Evolutionary conservation across 257 asterid genomes (phyloP).

Genomic region (Eustoma russellianum): DNA sequence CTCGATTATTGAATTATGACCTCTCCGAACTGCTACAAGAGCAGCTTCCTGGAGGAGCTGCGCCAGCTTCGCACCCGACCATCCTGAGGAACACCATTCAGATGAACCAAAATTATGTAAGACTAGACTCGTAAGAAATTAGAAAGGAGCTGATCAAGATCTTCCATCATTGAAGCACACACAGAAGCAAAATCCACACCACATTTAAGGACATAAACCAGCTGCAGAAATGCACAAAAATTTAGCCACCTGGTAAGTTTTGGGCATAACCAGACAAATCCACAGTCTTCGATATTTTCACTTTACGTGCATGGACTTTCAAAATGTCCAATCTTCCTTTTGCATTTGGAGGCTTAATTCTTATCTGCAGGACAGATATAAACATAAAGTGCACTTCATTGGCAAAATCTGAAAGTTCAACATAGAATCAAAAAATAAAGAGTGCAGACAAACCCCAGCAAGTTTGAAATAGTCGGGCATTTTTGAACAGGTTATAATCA

Average conservation of each 20-base stretch:
- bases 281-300: constrained; percentile 70
- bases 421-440: not conserved
- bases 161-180: too few relatives aligned
- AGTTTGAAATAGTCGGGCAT: too few relatives aligned
- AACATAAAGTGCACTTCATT: constrained; percentile 4
- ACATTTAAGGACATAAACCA: not conserved
- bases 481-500: too few relatives aligned
- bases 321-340: constrained; percentile 88
- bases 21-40: constrained; percentile 91
- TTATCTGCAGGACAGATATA: constrained; percentile 38
- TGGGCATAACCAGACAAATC: constrained; percentile 77
- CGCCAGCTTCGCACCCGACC: constrained; percentile 97
- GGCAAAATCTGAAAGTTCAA: not conserved
- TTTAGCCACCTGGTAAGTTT: constrained; percentile 69
- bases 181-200: too few relatives aligned
- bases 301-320: constrained; percentile 85
- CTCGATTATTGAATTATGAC: constrained; percentile 62
- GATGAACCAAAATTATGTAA: not conserved
- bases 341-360: constrained; percentile 86
- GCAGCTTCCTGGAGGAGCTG: constrained; percentile 99
- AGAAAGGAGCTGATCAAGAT: too few relatives aligned
- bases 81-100: constrained; percentile 41
- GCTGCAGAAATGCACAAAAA: not conserved
- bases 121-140: too few relatives aligned
- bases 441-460: not conserved